Evolutionary conservation across 495 filamentous ascomycete genomes (phyloP).

Genomic region (Penicillium silybi): DNA sequence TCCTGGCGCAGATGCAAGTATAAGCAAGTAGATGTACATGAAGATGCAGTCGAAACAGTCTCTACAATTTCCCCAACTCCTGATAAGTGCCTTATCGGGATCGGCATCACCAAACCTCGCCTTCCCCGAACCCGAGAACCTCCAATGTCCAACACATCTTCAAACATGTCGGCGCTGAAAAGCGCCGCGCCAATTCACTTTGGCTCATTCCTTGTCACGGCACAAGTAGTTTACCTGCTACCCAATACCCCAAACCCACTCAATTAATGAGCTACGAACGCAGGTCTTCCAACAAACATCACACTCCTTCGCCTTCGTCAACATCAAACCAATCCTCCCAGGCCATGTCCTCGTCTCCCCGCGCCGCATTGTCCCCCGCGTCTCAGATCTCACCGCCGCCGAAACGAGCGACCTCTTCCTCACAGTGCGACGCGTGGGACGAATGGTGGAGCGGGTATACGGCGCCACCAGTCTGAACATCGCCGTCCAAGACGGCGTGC

Average conservation of each 20-base stretch:
- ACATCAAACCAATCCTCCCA: slow-evolving; percentile 90
- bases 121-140: background rate
- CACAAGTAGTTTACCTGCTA: slow-evolving; percentile 29
- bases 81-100: slow-evolving; percentile 7
- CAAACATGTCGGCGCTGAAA: slow-evolving; percentile 26
- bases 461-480: slow-evolving; percentile 72
- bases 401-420: slow-evolving; percentile 84
- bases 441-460: slow-evolving; percentile 72
- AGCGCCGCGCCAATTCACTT: slow-evolving; percentile 38
- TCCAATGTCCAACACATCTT: background rate
- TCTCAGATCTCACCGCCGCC: slow-evolving; percentile 65
- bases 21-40: background rate
- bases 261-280: slow-evolving; percentile 2
- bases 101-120: slow-evolving; percentile 1
- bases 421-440: slow-evolving; percentile 75
- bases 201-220: slow-evolving; percentile 44
- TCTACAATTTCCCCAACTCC: background rate
- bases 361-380: slow-evolving; percentile 58
- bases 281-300: slow-evolving; percentile 82
- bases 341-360: slow-evolving; percentile 82
- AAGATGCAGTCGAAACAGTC: no score
- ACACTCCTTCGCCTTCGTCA: slow-evolving; percentile 79
- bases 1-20: background rate
- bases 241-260: background rate
- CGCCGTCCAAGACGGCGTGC: slow-evolving; percentile 84